Conservation (phyloP, 805 yeast genomes). For the Tetrapisispora iriomotensis region DNA sequence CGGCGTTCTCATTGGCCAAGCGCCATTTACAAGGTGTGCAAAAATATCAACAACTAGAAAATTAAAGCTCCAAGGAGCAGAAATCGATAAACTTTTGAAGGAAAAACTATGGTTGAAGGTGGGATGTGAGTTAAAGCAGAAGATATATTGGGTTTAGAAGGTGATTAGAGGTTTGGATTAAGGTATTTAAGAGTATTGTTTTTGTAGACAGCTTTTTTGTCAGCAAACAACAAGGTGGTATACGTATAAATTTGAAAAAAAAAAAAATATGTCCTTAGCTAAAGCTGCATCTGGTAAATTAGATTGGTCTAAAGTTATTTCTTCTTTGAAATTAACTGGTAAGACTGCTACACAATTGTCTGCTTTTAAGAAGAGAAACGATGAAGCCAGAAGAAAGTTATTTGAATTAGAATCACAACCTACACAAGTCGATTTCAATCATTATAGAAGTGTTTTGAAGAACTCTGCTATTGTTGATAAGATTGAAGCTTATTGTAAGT, state of each 20-base stretch:
- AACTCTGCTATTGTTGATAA: slow-evolving; percentile 72
- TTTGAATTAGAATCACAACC: slow-evolving; percentile 63
- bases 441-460: slow-evolving; percentile 72
- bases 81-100: no score
- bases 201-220: no score
- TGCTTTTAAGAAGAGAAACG: slow-evolving; percentile 95
- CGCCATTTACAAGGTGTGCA: no score
- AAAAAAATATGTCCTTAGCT: slow-evolving; percentile 25
- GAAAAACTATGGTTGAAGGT: no score
- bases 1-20: background rate
- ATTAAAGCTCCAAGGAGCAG: no score
- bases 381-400: slow-evolving; percentile 85
- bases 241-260: background rate
- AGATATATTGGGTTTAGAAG: no score
- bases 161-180: no score
- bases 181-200: no score
- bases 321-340: slow-evolving; percentile 87
- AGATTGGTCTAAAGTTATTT: slow-evolving; percentile 89
- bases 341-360: slow-evolving; percentile 80
- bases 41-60: no score
- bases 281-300: slow-evolving; percentile 68
- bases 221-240: no score
- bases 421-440: slow-evolving; percentile 67
- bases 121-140: no score
- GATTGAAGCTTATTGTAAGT: slow-evolving; percentile 64